Conservation (phyloP, 164 flowering plant genomes). For the Saururus chinensis region DNA sequence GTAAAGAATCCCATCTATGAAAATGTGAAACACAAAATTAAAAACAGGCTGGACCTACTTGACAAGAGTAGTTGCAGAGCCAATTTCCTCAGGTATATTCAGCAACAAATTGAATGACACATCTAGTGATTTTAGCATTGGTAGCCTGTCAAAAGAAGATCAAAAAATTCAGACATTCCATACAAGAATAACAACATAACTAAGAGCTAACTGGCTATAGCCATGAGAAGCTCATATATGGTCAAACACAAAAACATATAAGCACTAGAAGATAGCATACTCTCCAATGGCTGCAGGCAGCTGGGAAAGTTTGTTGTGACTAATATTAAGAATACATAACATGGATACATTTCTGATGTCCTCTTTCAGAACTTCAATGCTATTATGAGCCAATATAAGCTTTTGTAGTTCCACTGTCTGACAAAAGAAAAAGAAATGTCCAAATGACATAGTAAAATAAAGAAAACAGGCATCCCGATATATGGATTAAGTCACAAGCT, state of each 20-base stretch:
- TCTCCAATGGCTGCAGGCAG: slow-evolving; percentile 91
- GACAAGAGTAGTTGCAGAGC: slow-evolving; percentile 69
- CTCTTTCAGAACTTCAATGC: slow-evolving; percentile 61
- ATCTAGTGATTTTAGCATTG: slow-evolving; percentile 64
- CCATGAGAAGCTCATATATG: neutral
- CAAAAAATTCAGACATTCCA: neutral
- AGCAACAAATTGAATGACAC: slow-evolving; percentile 58
- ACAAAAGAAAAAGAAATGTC: slow-evolving; percentile 1
- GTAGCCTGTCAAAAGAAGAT: slow-evolving; percentile 49
- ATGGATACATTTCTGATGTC: slow-evolving; percentile 58
- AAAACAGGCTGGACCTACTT: slow-evolving; percentile 36
- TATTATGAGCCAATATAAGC: slow-evolving; percentile 86
- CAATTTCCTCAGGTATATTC: slow-evolving; percentile 72
- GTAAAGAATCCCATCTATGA: neutral
- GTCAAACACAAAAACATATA: neutral
- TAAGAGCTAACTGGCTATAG: neutral
- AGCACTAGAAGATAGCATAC: slow-evolving; percentile 30
- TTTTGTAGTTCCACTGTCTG: slow-evolving; percentile 87
- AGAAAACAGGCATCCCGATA: neutral
- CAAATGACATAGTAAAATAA: neutral
- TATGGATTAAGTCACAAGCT: neutral
- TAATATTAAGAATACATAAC: slow-evolving; percentile 62
- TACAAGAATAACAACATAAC: neutral
- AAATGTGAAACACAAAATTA: neutral
- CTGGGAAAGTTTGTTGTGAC: slow-evolving; percentile 73